A percentile compares a stretch with the other conserved stretches of the same genome.
Conservation (phyloP, 2,329 filamentous ascomycete species). For the Botrytis deweyae region DNA sequence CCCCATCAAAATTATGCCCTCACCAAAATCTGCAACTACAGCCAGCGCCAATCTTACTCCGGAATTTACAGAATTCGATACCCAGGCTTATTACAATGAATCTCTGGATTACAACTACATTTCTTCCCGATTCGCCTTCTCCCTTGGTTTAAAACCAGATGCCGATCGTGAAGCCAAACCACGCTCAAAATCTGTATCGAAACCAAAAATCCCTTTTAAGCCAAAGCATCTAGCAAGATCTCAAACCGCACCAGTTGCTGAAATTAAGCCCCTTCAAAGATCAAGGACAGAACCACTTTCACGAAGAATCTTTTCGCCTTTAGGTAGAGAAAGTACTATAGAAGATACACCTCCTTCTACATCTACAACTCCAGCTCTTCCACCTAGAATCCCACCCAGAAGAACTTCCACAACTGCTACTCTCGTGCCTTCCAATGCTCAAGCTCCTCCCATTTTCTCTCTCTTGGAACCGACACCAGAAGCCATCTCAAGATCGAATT, state of each 20-base stretch:
- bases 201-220: slow-evolving; percentile 9
- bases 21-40: slow-evolving; percentile 8
- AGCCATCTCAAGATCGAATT: not conserved
- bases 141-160: slow-evolving; percentile 13
- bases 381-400: slow-evolving; percentile 2
- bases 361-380: not conserved
- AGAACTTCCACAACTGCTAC: slow-evolving; percentile 13
- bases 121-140: slow-evolving; percentile 12
- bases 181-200: slow-evolving; percentile 11
- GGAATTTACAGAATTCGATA: slow-evolving; percentile 15
- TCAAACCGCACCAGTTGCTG: slow-evolving; percentile 9
- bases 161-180: slow-evolving; percentile 10
- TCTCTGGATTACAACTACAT: slow-evolving; percentile 20
- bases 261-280: slow-evolving; percentile 6
- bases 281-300: slow-evolving; percentile 8
- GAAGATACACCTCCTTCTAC: not conserved
- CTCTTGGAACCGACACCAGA: slow-evolving; percentile 5
- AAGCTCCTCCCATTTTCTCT: slow-evolving; percentile 5
- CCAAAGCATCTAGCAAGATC: slow-evolving; percentile 10
- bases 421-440: not conserved
- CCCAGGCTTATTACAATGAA: slow-evolving; percentile 20
- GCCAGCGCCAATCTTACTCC: not conserved
- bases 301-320: not conserved
- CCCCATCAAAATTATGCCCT: slow-evolving; percentile 19
- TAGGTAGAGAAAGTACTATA: not conserved